These are phyloP conservation scores for Psilocybe mexicana DNA, from an alignment of 1,284 basidiomycete genomes.

Conservation along the genomic window DNA sequence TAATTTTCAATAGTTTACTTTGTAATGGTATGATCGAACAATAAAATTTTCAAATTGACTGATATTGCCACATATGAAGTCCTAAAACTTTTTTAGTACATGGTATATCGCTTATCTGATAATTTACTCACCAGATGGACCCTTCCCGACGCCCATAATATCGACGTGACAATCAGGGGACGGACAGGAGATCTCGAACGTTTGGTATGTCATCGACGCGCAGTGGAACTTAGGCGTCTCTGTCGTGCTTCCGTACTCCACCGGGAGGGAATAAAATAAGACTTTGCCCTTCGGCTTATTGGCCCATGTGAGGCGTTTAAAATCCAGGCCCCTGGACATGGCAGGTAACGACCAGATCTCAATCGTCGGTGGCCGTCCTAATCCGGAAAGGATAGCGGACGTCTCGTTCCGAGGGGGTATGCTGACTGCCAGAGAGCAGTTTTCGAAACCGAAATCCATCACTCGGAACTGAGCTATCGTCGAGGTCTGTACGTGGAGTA, in stretches of 20 bases:
- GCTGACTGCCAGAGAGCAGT: not conserved
- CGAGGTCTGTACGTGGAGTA: not conserved
- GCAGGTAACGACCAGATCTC: constrained; percentile 1
- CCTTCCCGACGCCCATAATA: not conserved
- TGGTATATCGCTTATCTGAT: not conserved
- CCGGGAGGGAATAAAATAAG: not conserved
- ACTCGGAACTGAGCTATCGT: constrained; percentile 7
- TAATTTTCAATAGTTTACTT: too few relatives aligned
- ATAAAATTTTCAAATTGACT: not conserved
- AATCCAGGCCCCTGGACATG: not conserved
- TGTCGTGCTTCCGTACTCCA: not conserved
- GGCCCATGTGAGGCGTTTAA: not conserved
- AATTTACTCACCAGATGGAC: not conserved
- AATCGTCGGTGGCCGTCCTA: not conserved
- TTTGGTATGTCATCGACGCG: constrained; percentile 6
- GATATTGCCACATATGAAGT: constrained; percentile 7
- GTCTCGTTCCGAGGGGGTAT: constrained; percentile 1
- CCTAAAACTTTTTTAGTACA: not conserved
- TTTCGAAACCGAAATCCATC: constrained; percentile 12
- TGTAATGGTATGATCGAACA: not conserved
- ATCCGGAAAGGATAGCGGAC: not conserved
- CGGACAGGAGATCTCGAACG: constrained; percentile 3
- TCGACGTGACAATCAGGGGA: not conserved
- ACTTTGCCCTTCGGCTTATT: not conserved
- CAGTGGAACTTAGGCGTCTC: constrained; percentile 4